Conservation (phyloP, 1,139 yeast genomes). For the Candida sp. region DNA sequence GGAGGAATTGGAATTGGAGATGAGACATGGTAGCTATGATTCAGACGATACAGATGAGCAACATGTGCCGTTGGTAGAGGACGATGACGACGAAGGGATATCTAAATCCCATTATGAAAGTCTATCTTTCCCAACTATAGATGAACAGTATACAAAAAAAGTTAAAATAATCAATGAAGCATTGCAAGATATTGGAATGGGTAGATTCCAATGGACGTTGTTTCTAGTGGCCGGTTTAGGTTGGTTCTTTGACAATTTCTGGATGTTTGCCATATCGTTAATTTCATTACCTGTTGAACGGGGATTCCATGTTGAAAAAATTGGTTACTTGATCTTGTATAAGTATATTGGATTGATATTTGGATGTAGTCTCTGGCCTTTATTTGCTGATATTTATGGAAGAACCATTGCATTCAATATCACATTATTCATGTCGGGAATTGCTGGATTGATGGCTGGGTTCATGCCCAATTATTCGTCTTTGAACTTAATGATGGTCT, state of each 20-base stretch:
- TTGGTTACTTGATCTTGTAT: conserved; percentile 8
- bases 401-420: conserved; percentile 16
- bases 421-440: conserved; percentile 14
- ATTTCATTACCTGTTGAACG: conserved; percentile 9
- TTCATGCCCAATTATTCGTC: conserved; percentile 14
- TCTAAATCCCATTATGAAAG: background rate
- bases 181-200: conserved; percentile 16
- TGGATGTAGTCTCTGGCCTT: conserved; percentile 14
- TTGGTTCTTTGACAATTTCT: conserved; percentile 16
- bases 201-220: conserved; percentile 13
- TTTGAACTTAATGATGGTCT: conserved; percentile 11
- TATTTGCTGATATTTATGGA: conserved; percentile 14
- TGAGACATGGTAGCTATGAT: background rate
- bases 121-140: conserved; percentile 3
- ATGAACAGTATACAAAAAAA: conserved; percentile 5
- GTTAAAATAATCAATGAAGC: conserved; percentile 11
- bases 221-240: conserved; percentile 19
- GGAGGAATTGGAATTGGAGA: background rate
- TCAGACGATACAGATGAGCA: background rate
- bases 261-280: conserved; percentile 15
- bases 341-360: conserved; percentile 8
- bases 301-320: conserved; percentile 6
- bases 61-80: background rate
- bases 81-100: background rate
- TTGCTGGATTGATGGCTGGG: conserved; percentile 13